These are phyloP conservation scores for Cerrena zonata DNA, from an alignment of 1,284 basidiomycete genomes.

Conservation along the genomic window DNA sequence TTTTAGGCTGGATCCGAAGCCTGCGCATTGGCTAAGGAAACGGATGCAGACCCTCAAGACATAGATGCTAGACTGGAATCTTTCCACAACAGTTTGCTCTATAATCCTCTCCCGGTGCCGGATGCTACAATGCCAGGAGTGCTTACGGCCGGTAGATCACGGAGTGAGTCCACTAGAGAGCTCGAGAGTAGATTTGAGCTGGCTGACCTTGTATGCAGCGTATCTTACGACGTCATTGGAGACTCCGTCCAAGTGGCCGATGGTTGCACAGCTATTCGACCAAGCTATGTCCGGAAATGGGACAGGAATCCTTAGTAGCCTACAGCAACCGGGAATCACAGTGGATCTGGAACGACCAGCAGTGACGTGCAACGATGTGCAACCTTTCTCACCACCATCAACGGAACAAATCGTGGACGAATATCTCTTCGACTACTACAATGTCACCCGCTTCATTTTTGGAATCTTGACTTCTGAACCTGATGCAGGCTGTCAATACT, in stretches of 20 bases:
- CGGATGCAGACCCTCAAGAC: neutral
- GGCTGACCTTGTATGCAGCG: constrained; percentile 11
- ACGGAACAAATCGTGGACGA: constrained; percentile 20
- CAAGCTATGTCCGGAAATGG: constrained; percentile 24
- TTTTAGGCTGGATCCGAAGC: neutral
- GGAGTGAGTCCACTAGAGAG: too few relatives aligned
- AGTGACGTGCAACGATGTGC: constrained; percentile 25
- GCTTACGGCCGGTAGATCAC: constrained; percentile 31
- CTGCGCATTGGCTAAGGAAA: neutral
- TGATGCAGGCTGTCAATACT: constrained; percentile 22
- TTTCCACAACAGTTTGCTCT: constrained; percentile 1
- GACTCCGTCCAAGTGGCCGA: constrained; percentile 18
- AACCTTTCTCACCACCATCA: constrained; percentile 15
- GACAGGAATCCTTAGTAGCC: constrained; percentile 15
- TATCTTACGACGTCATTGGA: constrained; percentile 17
- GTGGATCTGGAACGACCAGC: constrained; percentile 20
- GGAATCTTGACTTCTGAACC: constrained; percentile 18
- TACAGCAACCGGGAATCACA: neutral
- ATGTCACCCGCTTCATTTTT: constrained; percentile 18
- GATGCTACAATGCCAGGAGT: constrained; percentile 25
- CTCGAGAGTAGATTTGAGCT: too few relatives aligned
- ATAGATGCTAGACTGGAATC: constrained; percentile 2
- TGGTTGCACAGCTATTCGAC: constrained; percentile 11
- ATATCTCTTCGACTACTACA: constrained; percentile 15
- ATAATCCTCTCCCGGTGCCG: constrained; percentile 21